These are phyloP conservation scores for Echria macrotheca DNA, from an alignment of 495 filamentous ascomycete species.

Conservation along the genomic window DNA sequence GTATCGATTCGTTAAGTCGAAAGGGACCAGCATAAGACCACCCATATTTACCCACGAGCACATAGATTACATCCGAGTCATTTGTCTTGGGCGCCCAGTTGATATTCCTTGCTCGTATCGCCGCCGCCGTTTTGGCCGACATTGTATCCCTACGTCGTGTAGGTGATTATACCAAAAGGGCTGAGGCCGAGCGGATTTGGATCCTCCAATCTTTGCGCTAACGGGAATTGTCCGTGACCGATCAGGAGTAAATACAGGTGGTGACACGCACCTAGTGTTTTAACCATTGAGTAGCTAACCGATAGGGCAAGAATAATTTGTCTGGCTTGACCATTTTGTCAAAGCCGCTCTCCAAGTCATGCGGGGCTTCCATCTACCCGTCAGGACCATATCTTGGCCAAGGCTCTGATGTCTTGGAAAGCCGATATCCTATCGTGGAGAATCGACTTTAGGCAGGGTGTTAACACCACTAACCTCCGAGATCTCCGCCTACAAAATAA, in stretches of 20 bases:
- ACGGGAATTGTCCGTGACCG: not conserved
- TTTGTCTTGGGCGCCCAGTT: constrained; percentile 1
- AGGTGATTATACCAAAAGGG: not conserved
- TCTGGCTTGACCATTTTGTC: not conserved
- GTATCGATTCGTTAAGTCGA: constrained; percentile 1
- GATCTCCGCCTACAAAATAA: too few relatives aligned
- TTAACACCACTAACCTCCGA: too few relatives aligned
- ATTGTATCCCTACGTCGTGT: constrained; percentile 5
- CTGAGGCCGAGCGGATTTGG: not conserved
- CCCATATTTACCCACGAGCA: constrained; percentile 1
- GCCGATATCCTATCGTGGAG: too few relatives aligned
- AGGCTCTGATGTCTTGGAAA: too few relatives aligned
- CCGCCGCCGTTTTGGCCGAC: constrained; percentile 3
- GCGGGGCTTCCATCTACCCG: too few relatives aligned
- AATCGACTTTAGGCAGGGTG: too few relatives aligned
- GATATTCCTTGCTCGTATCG: not conserved
- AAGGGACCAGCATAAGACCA: constrained; percentile 1
- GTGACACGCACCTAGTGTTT: not conserved
- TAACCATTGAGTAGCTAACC: not conserved
- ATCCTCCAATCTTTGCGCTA: not conserved
- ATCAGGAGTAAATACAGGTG: not conserved
- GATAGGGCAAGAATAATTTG: not conserved
- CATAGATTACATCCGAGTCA: constrained; percentile 1
- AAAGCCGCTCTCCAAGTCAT: too few relatives aligned
- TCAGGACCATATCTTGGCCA: too few relatives aligned